Base-by-base conservation (phyloP, 495 filamentous ascomycete species). In the Pyronema domesticum region DNA sequence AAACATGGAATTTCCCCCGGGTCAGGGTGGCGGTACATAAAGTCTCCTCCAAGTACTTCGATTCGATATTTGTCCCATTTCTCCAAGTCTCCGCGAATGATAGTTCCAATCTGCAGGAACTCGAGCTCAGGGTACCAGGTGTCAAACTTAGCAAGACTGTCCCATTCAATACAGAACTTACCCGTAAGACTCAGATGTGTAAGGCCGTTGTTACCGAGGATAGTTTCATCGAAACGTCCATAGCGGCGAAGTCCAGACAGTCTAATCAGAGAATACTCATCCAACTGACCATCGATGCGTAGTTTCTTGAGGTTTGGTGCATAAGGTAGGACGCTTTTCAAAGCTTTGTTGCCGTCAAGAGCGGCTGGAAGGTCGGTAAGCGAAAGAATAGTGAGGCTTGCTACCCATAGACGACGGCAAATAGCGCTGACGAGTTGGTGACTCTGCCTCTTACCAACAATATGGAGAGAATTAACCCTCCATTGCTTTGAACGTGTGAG, bases 121-220 rank as follows among this genome's bases (percentile, higher is more conserved):
- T 61, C 59, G 13, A 61, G 39, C 46, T 60, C 59, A 37, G 59
- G 57, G 54, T 57, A 61, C 59, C 58, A 61, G 19, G 49, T 56
- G 3, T 57, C 59, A 35, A 61, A 61, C n/a, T 50, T 40, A 9
- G 51, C 56, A 15, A 61, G 37, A 17, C 57, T 46, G 6, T 57
- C 57, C 57, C 59, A 61, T n/a, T 51, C 55, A 15, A 61, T 59
- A 1, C 49, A 43, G 47, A 53, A 53, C 19, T 60, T 60, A 15
- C 59, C 57, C 3, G 42, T 34, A 39, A 61, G 57, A 14, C 59
- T 61, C 5, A 61, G 44, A 51, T 61, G 59, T 3, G 59, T 61
- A 17, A 61, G 46, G 34, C 54, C 48, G 9, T 61, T 61, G 52
- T 60, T 57, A 42, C 57, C 57, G n/a, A 61, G 40, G 37, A 60